phyloP scores from a whole-genome alignment of 163 green algal genomes.

The Chloromonas sp. region DNA sequence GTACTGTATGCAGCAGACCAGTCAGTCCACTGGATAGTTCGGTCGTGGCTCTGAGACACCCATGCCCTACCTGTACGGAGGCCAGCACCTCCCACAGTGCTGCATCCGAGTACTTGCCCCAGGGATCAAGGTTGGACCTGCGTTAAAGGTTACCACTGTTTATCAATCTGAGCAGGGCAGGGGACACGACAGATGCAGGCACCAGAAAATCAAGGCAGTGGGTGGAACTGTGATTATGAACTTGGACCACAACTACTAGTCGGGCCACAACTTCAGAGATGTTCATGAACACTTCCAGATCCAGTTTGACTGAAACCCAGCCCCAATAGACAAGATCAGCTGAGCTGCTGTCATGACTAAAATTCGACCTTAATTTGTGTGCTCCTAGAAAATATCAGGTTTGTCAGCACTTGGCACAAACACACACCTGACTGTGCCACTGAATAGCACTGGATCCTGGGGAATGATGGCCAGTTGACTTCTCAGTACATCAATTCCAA shows the following conservation, averaged over 20 bases:
- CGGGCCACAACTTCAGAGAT: not conserved
- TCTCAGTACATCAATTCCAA: conserved; percentile 41
- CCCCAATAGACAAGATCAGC: not conserved
- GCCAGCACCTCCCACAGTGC: conserved; percentile 45
- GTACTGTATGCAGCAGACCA: not conserved
- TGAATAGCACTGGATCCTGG: conserved; percentile 59
- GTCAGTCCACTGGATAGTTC: not conserved
- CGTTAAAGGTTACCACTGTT: no score
- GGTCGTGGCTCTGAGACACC: not conserved
- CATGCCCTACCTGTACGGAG: conserved; percentile 32
- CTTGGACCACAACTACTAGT: no score
- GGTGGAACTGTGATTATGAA: not conserved
- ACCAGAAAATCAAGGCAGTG: not conserved
- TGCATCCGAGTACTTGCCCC: conserved; percentile 32
- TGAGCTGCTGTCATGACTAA: no score
- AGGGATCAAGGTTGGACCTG: conserved; percentile 65
- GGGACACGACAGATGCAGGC: not conserved
- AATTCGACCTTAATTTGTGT: no score
- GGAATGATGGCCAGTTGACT: conserved; percentile 55
- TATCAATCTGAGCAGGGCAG: not conserved
- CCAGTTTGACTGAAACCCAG: not conserved
- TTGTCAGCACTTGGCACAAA: not conserved
- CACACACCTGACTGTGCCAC: conserved; percentile 45
- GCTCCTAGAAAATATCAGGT: no score
- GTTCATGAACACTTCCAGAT: not conserved